Evolutionary conservation across 345 rosid species (phyloP).

Genomic region (Anastatica hierochuntica): DNA sequence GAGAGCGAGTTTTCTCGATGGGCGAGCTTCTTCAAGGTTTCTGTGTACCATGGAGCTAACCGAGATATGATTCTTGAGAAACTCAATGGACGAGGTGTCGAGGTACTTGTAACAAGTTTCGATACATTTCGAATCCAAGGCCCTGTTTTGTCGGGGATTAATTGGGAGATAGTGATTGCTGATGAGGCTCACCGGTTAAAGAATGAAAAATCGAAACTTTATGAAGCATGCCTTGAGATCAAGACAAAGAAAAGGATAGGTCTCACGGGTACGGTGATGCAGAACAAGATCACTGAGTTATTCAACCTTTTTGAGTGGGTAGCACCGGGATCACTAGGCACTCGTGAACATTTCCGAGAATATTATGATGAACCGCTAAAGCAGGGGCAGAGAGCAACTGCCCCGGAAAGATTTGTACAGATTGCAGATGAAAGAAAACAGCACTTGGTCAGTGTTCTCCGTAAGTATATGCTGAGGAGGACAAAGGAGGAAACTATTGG

Average conservation of each 20-base stretch:
- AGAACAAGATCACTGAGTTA: constrained; percentile 84
- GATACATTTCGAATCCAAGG: constrained; percentile 80
- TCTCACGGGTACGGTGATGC: constrained; percentile 89
- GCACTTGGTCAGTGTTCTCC: constrained; percentile 58
- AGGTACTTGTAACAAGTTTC: constrained; percentile 76
- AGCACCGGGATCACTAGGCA: constrained; percentile 74
- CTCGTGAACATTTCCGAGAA: constrained; percentile 80
- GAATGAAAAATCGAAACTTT: constrained; percentile 87
- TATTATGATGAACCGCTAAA: constrained; percentile 82
- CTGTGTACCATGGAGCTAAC: constrained; percentile 68
- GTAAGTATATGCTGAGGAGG: constrained; percentile 78
- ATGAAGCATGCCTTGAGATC: constrained; percentile 55
- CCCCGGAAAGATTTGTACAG: constrained; percentile 65
- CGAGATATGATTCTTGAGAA: constrained; percentile 71
- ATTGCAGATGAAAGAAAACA: constrained; percentile 76
- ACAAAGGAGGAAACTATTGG: constrained; percentile 97
- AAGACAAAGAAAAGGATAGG: constrained; percentile 61
- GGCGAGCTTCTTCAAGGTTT: constrained; percentile 69
- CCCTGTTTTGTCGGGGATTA: constrained; percentile 44
- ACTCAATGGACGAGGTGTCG: constrained; percentile 50
- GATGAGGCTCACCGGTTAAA: constrained; percentile 93
- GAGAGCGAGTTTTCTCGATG: constrained; percentile 80
- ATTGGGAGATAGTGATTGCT: constrained; percentile 82
- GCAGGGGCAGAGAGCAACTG: constrained; percentile 82
- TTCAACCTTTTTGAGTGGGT: constrained; percentile 92